phyloP scores from a whole-genome alignment of 1,284 basidiomycete genomes.

The Trichosporon faecale region DNA sequence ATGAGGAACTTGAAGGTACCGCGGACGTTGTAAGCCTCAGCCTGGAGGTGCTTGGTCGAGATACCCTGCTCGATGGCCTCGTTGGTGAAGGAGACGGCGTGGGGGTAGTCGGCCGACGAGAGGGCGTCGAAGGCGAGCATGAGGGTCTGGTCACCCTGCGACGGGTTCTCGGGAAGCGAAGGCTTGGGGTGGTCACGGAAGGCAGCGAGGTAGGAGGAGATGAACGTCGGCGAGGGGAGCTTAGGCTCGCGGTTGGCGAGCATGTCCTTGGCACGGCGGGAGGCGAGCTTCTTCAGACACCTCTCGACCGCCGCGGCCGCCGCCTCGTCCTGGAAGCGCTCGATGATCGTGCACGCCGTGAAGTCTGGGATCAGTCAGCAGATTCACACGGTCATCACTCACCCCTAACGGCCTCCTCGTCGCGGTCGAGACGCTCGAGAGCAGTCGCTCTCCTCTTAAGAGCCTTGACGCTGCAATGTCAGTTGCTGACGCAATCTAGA shows the following conservation, averaged over 20 bases:
- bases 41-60: slow-evolving; percentile 70
- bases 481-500: too few species aligned
- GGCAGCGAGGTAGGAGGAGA: slow-evolving; percentile 93
- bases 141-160: slow-evolving; percentile 79
- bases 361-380: slow-evolving; percentile 63
- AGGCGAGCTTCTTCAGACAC: slow-evolving; percentile 80
- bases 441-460: slow-evolving; percentile 88
- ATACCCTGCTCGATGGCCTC: slow-evolving; percentile 87
- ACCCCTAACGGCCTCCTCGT: slow-evolving; percentile 77
- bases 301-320: slow-evolving; percentile 84
- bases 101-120: slow-evolving; percentile 78
- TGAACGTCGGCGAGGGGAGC: slow-evolving; percentile 87
- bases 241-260: slow-evolving; percentile 68
- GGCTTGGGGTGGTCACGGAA: slow-evolving; percentile 80
- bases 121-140: slow-evolving; percentile 78
- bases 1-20: slow-evolving; percentile 98
- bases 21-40: slow-evolving; percentile 86
- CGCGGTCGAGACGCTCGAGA: slow-evolving; percentile 71
- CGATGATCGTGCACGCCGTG: slow-evolving; percentile 91
- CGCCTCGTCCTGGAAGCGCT: slow-evolving; percentile 80
- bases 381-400: slow-evolving; percentile 25
- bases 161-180: slow-evolving; percentile 68
- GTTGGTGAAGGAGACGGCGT: slow-evolving; percentile 74
- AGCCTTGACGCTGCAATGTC: slow-evolving; percentile 67
- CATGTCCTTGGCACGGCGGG: slow-evolving; percentile 68